Base-by-base conservation (phyloP, 352 stramenopile genomes). In the Phytophthora agathidicida region DNA sequence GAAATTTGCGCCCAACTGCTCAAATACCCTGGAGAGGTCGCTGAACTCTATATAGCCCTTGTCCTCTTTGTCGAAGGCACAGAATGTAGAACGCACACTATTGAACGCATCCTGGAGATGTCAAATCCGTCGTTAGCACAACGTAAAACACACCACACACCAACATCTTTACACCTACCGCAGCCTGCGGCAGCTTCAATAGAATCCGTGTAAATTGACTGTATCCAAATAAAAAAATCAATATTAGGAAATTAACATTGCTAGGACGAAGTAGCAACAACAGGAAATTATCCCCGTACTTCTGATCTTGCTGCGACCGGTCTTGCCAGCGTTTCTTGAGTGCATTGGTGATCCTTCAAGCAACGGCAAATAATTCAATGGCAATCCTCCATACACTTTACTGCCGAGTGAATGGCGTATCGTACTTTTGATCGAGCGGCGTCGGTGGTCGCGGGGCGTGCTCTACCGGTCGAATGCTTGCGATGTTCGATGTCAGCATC, bases 131-230 rank as follows among this genome's bases (percentile, higher is more conserved):
- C 10, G 11, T 37, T 33, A 46, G 17, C 17, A 38, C 14, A 19
- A 45, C 0, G 5, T 22, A 24, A 28, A 14, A 19, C 9, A 3
- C 13, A 28, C 17, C 36, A 3, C 4, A 16, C 23, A 44, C 27
- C 11, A 49, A 38, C n/a, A 57, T 11, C 3, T 46, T 17, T 16
- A 11, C 35, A 30, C 74, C 11, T 22, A 86, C 73, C 16, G 71
- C 76, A 11, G 86, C 77, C 20, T 86, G 65, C 11, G 84, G 84
- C 13, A 90, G 73, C 65, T 92, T 94, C 38, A 94, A 79, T 51
- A 94, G 53, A 59, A 92, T 94, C 22, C 79, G 72, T 7, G 80
- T 92, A 62, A 94, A 91, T 33, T 82, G 80, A 22, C 88, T 87
- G n/a, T 72, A 39, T 30, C n/a, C 31, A 31, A 2, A 24, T 3